Conservation (phyloP, 345 rosid genomes). For the Euclidium syriacum region DNA sequence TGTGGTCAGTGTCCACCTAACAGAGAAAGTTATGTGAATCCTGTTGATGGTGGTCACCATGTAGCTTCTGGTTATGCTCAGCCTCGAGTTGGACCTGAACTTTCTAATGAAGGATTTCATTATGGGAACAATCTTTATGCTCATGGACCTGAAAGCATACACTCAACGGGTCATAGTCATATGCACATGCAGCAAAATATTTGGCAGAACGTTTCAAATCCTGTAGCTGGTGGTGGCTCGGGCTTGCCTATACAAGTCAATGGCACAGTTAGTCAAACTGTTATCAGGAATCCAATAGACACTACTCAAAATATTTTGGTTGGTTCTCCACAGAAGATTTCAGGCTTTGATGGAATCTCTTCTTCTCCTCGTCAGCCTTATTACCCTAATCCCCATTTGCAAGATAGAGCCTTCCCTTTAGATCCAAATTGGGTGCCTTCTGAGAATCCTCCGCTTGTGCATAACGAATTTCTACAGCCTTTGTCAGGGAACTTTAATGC, state of each 20-base stretch:
- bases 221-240: slow-evolving; percentile 44
- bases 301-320: slow-evolving; percentile 45
- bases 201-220: slow-evolving; percentile 66
- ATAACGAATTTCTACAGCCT: slow-evolving; percentile 30
- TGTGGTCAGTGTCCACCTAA: slow-evolving; percentile 54
- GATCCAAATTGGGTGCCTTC: slow-evolving; percentile 33
- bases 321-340: slow-evolving; percentile 45
- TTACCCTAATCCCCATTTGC: slow-evolving; percentile 31
- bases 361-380: slow-evolving; percentile 39
- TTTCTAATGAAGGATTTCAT: slow-evolving; percentile 51
- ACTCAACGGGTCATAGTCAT: slow-evolving; percentile 52
- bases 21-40: slow-evolving; percentile 50
- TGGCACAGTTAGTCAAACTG: slow-evolving; percentile 44
- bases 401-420: slow-evolving; percentile 31
- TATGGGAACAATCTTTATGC: slow-evolving; percentile 52
- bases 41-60: too few relatives aligned
- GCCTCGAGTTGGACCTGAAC: slow-evolving; percentile 61
- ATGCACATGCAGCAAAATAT: slow-evolving; percentile 44
- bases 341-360: slow-evolving; percentile 49
- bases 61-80: too few relatives aligned
- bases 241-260: slow-evolving; percentile 42
- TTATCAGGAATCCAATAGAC: slow-evolving; percentile 44
- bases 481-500: slow-evolving; percentile 29
- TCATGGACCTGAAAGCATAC: slow-evolving; percentile 54
- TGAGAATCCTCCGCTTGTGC: slow-evolving; percentile 28